These are phyloP conservation scores for Scutellaria galericulata DNA, from an alignment of 257 asterid genomes.

Conservation along the genomic window DNA sequence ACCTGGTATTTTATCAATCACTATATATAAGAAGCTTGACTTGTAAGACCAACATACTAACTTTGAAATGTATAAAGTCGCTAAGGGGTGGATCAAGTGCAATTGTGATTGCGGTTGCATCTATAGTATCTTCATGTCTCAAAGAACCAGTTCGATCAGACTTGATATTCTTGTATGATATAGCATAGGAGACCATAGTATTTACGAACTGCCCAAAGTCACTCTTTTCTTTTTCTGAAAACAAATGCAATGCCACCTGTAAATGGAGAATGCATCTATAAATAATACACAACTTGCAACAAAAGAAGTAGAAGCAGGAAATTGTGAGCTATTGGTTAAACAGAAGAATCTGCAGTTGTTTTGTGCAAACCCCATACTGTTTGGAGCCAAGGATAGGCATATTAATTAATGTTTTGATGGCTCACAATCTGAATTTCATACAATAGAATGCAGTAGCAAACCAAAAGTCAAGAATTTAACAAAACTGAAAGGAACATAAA, in stretches of 20 bases:
- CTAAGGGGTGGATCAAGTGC: conserved; percentile 81
- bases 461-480: conserved; percentile 25
- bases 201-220: conserved; percentile 67
- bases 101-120: conserved; percentile 57
- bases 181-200: conserved; percentile 83
- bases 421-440: not conserved
- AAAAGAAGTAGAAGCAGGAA: conserved; percentile 21
- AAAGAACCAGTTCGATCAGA: conserved; percentile 52
- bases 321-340: conserved; percentile 4
- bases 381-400: not conserved
- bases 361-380: not conserved
- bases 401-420: not conserved
- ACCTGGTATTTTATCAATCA: conserved; percentile 16
- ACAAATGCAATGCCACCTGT: conserved; percentile 86
- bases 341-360: conserved; percentile 7
- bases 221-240: conserved; percentile 77
- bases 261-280: conserved; percentile 37
- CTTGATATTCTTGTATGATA: conserved; percentile 75
- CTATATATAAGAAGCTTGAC: conserved; percentile 4
- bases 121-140: conserved; percentile 60
- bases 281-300: conserved; percentile 32
- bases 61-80: conserved; percentile 73
- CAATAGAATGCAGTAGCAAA: conserved; percentile 1
- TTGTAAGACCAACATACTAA: conserved; percentile 40
- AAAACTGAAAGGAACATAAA: conserved; percentile 29